Conservation (phyloP, 2,329 filamentous ascomycete genomes). For the Diatrype stigma region DNA sequence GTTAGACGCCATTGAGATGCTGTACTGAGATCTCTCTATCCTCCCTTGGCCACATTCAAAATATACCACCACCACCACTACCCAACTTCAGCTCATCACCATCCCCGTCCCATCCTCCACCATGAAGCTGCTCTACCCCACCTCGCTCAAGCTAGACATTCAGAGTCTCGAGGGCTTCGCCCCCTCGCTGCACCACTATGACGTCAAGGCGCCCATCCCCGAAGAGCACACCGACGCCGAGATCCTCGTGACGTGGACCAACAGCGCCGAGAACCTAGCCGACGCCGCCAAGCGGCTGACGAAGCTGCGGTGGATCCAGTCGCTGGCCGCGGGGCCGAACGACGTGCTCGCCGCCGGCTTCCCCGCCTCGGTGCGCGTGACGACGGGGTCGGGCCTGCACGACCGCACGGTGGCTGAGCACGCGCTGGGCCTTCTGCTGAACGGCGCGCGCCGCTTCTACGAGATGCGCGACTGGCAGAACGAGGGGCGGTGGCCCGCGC, state of each 20-base stretch:
- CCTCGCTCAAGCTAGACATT: constrained; percentile 54
- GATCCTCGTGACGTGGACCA: constrained; percentile 59
- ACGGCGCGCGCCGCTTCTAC: constrained; percentile 52
- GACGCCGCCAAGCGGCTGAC: constrained; percentile 53
- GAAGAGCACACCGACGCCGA: constrained; percentile 56
- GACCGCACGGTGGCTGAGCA: constrained; percentile 64
- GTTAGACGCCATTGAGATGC: too few species aligned
- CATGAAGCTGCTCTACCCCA: constrained; percentile 66
- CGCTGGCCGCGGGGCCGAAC: constrained; percentile 62
- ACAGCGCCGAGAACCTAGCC: constrained; percentile 53
- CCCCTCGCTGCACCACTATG: constrained; percentile 54
- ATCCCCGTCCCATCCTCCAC: constrained; percentile 8
- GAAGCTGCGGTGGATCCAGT: constrained; percentile 62
- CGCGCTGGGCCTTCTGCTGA: constrained; percentile 53
- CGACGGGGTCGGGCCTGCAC: constrained; percentile 60
- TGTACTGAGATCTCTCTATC: too few species aligned
- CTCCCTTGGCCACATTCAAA: too few species aligned
- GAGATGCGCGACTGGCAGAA: constrained; percentile 61
- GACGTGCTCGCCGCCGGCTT: constrained; percentile 61
- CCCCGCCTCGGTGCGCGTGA: constrained; percentile 43
- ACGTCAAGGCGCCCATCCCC: constrained; percentile 53
- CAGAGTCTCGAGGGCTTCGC: constrained; percentile 54
- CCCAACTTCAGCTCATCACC: neutral
- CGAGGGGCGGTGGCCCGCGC: constrained; percentile 53
- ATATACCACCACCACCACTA: too few species aligned